phyloP scores from a whole-genome alignment of 129 eudicot genomes.

The Lonicera japonica region DNA sequence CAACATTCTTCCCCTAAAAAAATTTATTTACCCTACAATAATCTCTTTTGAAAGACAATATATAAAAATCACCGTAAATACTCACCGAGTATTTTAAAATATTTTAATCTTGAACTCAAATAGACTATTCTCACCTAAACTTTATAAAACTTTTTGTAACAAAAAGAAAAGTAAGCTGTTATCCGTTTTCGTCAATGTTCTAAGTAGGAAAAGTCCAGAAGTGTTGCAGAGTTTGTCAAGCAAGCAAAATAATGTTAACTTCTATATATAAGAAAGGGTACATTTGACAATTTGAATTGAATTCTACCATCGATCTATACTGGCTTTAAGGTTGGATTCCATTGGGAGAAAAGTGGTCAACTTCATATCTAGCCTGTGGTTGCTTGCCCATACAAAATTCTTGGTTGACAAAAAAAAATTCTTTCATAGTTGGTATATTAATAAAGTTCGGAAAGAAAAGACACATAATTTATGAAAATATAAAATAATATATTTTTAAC shows the following conservation, averaged over 20 bases:
- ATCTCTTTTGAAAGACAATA: no score
- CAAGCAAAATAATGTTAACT: background rate
- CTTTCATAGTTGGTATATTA: background rate
- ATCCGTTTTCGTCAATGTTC: background rate
- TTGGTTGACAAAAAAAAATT: background rate
- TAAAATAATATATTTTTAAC: no score
- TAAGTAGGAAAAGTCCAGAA: background rate
- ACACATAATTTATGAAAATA: no score
- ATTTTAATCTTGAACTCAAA: no score
- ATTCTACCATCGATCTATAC: background rate
- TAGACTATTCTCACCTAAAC: no score
- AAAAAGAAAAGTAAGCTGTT: no score
- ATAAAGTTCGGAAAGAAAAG: no score
- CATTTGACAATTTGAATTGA: conserved; percentile 12
- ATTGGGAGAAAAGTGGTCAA: background rate
- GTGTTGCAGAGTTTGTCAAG: conserved; percentile 2
- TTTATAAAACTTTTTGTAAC: no score
- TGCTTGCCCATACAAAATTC: background rate
- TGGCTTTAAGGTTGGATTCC: background rate
- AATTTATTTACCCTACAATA: no score
- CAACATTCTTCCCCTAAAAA: no score
- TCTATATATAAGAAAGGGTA: conserved; percentile 9
- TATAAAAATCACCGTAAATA: no score
- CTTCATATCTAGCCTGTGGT: background rate
- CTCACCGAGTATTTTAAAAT: no score